Percentiles rank a stretch among this genome's conserved stretches.
These are phyloP conservation scores for Corymbia calophylla DNA, from an alignment of 441 rosid species.

Conservation along the genomic window DNA sequence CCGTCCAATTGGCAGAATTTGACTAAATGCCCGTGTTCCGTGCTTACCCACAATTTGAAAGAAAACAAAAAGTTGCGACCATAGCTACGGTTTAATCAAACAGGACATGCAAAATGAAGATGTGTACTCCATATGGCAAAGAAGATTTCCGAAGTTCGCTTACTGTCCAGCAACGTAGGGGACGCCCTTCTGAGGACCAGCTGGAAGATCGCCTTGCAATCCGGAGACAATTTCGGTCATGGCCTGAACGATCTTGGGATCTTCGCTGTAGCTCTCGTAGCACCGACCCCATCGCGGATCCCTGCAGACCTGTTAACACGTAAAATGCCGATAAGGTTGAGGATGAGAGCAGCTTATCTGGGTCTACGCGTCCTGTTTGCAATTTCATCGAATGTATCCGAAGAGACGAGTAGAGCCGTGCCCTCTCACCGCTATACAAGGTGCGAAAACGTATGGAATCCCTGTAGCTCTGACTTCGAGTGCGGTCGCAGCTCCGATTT, in stretches of 20 bases:
- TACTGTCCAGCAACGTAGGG: constrained; percentile 59
- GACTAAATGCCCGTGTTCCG: not conserved
- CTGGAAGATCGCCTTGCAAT: constrained; percentile 52
- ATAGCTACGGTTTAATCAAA: not conserved
- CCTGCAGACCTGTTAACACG: constrained; percentile 43
- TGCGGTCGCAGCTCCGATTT: constrained; percentile 66
- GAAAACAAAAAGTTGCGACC: not conserved
- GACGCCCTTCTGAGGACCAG: constrained; percentile 24
- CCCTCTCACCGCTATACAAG: constrained; percentile 51
- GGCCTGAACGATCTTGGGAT: constrained; percentile 35
- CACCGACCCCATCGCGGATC: constrained; percentile 80
- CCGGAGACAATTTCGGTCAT: constrained; percentile 59
- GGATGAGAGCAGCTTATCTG: not conserved
- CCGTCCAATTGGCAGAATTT: not conserved
- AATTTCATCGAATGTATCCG: not conserved
- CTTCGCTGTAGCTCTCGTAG: constrained; percentile 69
- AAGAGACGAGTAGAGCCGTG: not conserved
- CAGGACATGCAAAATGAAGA: not conserved
- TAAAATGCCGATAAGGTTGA: not conserved
- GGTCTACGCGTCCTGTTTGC: not conserved
- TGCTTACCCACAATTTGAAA: not conserved
- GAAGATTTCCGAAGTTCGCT: constrained; percentile 1
- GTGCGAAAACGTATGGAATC: constrained; percentile 58
- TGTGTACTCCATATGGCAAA: not conserved
- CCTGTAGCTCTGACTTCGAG: constrained; percentile 70